These are phyloP conservation scores for Planoprotostelium fungivorum DNA, from an alignment of 78 protist genomes.

Conservation along the genomic window DNA sequence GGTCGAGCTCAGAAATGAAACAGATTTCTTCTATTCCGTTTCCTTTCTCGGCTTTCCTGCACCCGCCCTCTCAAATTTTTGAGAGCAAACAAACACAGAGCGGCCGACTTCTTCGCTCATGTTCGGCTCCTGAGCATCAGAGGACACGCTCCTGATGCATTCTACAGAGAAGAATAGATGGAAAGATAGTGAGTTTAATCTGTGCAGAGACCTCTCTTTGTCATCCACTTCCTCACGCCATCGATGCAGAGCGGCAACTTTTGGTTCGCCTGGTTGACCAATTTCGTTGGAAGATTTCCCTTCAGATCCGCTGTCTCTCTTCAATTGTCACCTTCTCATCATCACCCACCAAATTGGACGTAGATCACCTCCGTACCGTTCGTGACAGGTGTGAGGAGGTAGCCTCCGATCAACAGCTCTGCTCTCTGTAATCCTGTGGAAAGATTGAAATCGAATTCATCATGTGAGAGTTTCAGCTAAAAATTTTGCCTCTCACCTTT, in stretches of 20 bases:
- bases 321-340: neutral
- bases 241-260: neutral
- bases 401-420: neutral
- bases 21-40: no score
- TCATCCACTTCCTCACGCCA: neutral
- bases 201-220: no score
- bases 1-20: no score
- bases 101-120: no score
- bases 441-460: neutral
- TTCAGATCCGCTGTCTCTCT: neutral
- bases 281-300: neutral
- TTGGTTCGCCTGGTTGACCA: neutral
- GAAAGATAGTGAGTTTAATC: no score
- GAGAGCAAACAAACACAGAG: no score
- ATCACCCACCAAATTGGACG: neutral
- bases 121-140: no score
- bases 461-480: neutral
- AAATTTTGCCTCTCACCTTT: neutral
- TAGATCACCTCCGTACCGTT: neutral
- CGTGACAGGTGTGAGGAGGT: neutral
- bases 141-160: no score
- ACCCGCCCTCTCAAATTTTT: no score
- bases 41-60: no score
- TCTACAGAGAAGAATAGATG: no score
- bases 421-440: neutral